Percentiles rank a stretch among this genome's conserved stretches.
phyloP scores from a whole-genome alignment of 106 monocot genomes.

The Acorus calamus region DNA sequence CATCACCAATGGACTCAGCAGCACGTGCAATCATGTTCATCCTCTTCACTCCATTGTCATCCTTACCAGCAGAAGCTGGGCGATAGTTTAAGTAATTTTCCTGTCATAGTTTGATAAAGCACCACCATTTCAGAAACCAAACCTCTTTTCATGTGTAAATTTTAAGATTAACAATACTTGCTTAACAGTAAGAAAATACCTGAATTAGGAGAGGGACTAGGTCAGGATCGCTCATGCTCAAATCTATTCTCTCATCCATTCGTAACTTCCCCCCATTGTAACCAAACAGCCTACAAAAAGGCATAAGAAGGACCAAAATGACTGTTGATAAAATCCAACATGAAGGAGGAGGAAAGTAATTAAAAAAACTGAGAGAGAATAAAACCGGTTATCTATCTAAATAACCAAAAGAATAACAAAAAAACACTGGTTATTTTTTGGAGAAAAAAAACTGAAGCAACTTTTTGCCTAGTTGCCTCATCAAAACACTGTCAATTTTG shows the following conservation, averaged over 20 bases:
- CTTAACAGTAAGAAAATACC: slow-evolving; percentile 22
- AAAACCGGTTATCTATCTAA: no score
- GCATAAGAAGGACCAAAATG: no score
- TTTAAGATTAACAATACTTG: slow-evolving; percentile 1
- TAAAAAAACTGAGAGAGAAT: no score
- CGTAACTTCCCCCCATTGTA: slow-evolving; percentile 84
- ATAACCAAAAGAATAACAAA: no score
- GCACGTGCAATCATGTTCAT: slow-evolving; percentile 69
- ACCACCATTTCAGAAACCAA: no score
- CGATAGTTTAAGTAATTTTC: slow-evolving; percentile 99
- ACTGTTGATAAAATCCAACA: no score
- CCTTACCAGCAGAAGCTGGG: slow-evolving; percentile 58
- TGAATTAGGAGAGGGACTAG: slow-evolving; percentile 94
- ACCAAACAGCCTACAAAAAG: slow-evolving; percentile 70
- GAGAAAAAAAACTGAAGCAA: no score
- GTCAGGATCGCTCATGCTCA: slow-evolving; percentile 97
- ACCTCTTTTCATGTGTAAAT: background rate
- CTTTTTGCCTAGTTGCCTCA: no score
- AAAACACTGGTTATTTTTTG: no score
- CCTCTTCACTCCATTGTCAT: slow-evolving; percentile 81
- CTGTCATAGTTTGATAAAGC: slow-evolving; percentile 14
- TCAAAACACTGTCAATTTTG: no score
- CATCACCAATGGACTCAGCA: slow-evolving; percentile 85
- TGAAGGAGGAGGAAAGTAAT: no score
- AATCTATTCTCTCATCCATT: slow-evolving; percentile 95